Evolutionary conservation across 2,329 filamentous ascomycete species (phyloP), one percentile per base, ranked within the genome.

Genomic region (Shiraia sp.): DNA sequence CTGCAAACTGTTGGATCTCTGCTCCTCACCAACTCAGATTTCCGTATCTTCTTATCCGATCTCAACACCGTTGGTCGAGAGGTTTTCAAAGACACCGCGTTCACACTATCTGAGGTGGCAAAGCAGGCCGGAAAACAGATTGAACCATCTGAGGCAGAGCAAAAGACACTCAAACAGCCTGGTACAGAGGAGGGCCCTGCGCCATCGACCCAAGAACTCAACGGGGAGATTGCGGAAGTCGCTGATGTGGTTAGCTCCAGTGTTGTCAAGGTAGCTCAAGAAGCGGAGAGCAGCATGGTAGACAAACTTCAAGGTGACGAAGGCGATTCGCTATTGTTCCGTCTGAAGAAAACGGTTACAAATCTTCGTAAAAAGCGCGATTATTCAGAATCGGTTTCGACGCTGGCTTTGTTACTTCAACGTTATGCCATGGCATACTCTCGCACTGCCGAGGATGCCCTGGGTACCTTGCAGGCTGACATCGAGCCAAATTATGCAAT

Each of bases 1-100:
- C 72, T 96, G 33, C 86, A 84, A 43, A 96, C 90, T 0, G 82
- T 97, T 0, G 86, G 87, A 22, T 87, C 86, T 3, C 75, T 97
- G n/a, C 79, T 96, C 1, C 75, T 97, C 30, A 90, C 88, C 10
- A 97, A 97, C 64, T 84, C 87, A 0, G 90, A 96, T 59, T 96
- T 97, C 66, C 85, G 91, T 27, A 77, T 91, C 6, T 90, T 97
- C 57, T 74, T 96, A 31, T 82, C 85, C 9, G 92, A 97, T 59
- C 71, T 96, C 28, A 83, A 84, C 32, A 84, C 85, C 0, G 80
- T 96, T 32, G 87, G 86, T 10, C 83, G 87, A 29, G 87, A 96
- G 63, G 85, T 97, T 1, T 90, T 96, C 64, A 84, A 83, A 36
- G 91, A 96, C 57, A 90, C 90, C 2, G 89, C 90, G 0, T 85